Conservation (phyloP, 208 protist species). For the Leishmania martiniquensis region DNA sequence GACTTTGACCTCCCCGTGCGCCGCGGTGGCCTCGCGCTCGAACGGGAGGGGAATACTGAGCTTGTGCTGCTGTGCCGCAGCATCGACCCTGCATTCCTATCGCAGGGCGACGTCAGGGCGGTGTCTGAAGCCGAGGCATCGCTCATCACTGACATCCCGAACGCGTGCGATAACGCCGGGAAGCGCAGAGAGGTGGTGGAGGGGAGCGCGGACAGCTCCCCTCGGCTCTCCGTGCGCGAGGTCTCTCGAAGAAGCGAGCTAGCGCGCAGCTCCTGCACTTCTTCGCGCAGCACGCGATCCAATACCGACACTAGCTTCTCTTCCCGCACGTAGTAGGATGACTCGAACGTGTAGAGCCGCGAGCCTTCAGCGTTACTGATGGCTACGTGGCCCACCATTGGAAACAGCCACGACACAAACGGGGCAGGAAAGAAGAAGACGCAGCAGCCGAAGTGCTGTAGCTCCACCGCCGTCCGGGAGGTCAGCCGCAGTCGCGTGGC, state of each 20-base stretch:
- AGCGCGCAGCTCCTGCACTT: background rate
- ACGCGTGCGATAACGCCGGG: constrained; percentile 6
- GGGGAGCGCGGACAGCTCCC: background rate
- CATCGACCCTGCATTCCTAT: constrained; percentile 1
- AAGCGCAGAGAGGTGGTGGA: background rate
- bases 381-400: constrained; percentile 77
- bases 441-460: constrained; percentile 80
- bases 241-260: background rate
- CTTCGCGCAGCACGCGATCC: constrained; percentile 31
- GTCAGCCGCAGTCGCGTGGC: constrained; percentile 2
- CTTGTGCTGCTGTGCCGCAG: constrained; percentile 2
- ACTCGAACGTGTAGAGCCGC: constrained; percentile 69
- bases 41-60: constrained; percentile 17
- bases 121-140: constrained; percentile 29
- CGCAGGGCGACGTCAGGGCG: constrained; percentile 14
- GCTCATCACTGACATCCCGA: constrained; percentile 4
- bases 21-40: constrained; percentile 14
- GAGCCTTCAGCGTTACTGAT: constrained; percentile 83
- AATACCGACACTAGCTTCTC: constrained; percentile 57
- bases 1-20: constrained; percentile 18
- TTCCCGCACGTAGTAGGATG: constrained; percentile 68
- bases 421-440: constrained; percentile 89
- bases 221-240: background rate
- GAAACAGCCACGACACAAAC: constrained; percentile 81
- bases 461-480: constrained; percentile 8